Conservation (phyloP, 306 rosid species). For the Ormosia semicastrata region DNA sequence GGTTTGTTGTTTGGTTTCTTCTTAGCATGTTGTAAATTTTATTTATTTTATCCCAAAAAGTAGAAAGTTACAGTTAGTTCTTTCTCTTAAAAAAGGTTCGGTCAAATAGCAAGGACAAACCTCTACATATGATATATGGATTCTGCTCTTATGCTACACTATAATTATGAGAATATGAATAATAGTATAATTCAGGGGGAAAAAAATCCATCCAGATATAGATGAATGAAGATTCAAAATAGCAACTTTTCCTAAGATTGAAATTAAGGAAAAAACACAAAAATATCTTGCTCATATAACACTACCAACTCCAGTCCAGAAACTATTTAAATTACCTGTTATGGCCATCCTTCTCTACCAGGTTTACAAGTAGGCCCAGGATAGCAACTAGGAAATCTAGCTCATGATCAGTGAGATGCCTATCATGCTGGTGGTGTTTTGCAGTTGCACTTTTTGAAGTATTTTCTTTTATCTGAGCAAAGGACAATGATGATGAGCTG, state of each 20-base stretch:
- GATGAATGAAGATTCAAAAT: background rate
- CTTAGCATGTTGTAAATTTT: background rate
- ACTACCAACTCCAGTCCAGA: too few species aligned
- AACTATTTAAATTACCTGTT: constrained; percentile 59
- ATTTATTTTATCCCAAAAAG: background rate
- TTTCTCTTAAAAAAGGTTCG: too few species aligned
- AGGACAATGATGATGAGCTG: constrained; percentile 48
- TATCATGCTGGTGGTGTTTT: constrained; percentile 47
- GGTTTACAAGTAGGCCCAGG: constrained; percentile 93
- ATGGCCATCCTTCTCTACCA: constrained; percentile 86
- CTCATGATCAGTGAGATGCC: constrained; percentile 76
- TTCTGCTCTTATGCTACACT: background rate
- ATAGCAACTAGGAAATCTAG: constrained; percentile 96
- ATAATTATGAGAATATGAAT: background rate
- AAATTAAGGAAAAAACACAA: too few species aligned
- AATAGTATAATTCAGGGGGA: background rate
- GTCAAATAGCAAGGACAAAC: too few species aligned
- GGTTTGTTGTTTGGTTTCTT: background rate
- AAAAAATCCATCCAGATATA: background rate
- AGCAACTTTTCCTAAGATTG: background rate
- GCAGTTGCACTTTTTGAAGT: constrained; percentile 21
- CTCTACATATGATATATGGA: too few species aligned
- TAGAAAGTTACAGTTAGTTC: background rate
- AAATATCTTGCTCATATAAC: too few species aligned
- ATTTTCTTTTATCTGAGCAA: constrained; percentile 41